Conservation (phyloP, 257 asterid species). For the Striga asiatica region DNA sequence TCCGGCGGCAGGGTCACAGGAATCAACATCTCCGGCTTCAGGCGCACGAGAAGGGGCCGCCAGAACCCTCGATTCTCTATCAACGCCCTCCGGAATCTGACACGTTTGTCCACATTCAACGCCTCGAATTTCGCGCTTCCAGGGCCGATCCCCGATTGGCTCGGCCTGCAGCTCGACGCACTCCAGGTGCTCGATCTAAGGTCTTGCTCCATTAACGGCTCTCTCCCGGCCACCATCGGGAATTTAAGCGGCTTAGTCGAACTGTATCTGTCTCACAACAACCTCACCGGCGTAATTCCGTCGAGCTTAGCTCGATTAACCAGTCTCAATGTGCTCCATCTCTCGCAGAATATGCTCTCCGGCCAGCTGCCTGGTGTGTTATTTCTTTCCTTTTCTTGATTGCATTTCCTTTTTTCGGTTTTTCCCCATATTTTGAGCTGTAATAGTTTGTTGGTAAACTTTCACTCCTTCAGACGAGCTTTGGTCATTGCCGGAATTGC, state of each 20-base stretch:
- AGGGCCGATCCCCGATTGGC: slow-evolving; percentile 70
- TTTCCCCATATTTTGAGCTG: slow-evolving; percentile 40
- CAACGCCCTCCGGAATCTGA: slow-evolving; percentile 65
- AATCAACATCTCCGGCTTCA: slow-evolving; percentile 77
- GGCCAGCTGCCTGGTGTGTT: slow-evolving; percentile 48
- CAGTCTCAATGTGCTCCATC: slow-evolving; percentile 55
- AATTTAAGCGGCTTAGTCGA: slow-evolving; percentile 57
- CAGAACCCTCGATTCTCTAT: slow-evolving; percentile 71
- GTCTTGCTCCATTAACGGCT: slow-evolving; percentile 51
- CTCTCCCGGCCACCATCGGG: slow-evolving; percentile 55
- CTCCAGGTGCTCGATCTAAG: slow-evolving; percentile 86
- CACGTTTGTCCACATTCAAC: slow-evolving; percentile 49
- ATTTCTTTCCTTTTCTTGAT: slow-evolving; percentile 34
- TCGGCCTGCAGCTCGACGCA: slow-evolving; percentile 43
- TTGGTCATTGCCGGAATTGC: slow-evolving; percentile 67
- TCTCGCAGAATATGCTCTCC: slow-evolving; percentile 56
- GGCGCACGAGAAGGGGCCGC: slow-evolving; percentile 60
- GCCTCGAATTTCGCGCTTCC: slow-evolving; percentile 68
- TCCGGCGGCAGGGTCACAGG: slow-evolving; percentile 58
- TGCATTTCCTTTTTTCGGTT: slow-evolving; percentile 46
- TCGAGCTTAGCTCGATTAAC: slow-evolving; percentile 47
- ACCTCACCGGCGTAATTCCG: slow-evolving; percentile 55
- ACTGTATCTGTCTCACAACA: slow-evolving; percentile 53
- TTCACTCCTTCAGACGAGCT: slow-evolving; percentile 38
- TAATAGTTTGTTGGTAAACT: slow-evolving; percentile 43